Base-by-base conservation (phyloP, 371 early-diverging fungal species). In the Nosema muscidifuracis region DNA sequence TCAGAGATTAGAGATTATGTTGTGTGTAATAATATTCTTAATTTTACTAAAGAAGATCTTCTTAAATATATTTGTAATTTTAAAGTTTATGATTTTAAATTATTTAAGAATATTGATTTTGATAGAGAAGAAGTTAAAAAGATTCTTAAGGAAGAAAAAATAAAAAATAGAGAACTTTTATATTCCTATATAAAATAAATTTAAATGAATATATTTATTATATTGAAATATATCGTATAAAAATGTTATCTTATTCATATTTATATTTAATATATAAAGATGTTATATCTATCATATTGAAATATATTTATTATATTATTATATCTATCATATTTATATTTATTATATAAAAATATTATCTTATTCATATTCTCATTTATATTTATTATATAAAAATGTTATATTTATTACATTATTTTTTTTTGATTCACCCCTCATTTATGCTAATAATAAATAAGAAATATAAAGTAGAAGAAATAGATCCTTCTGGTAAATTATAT, bases 401-500 rank as follows among this genome's bases (percentile, higher is more conserved):
- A 38, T 38, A 38, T 38, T 13, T 7, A 38, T 7, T 38, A 38
- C 13, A 13, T 38, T 7, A 13, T 38, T 4, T 51, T 9, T 51
- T 20, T 30, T 50, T 24, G 7, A 47, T 10, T 13, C 28, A 28
- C 43, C 61, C 71, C 42, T 18, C 34, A 15, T n/a, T n/a, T n/a
- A 71, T 71, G 71, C 44, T 63, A 24, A 38, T 62, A 0, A 36
- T 71, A 42, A 63, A 55, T n/a, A 63, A 71, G 33, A 71, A 33
- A 61, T 63, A 55, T 33, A 61, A 47, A 36, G 47, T 63, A 0
- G 7, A 36, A 13, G 62, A 24, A 10, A 71, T 71, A 33, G 71
- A 71, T 36, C 62, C 30, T 34, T 51, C 62, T n/a, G 71, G 71
- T 1, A 71, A 71, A 42, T 42, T 71, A 22, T 71, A 71, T 55